A percentile compares a stretch with the other conserved stretches of the same genome.
Conservation (phyloP, 805 yeast genomes). For the Candida pseudofarinosa region DNA sequence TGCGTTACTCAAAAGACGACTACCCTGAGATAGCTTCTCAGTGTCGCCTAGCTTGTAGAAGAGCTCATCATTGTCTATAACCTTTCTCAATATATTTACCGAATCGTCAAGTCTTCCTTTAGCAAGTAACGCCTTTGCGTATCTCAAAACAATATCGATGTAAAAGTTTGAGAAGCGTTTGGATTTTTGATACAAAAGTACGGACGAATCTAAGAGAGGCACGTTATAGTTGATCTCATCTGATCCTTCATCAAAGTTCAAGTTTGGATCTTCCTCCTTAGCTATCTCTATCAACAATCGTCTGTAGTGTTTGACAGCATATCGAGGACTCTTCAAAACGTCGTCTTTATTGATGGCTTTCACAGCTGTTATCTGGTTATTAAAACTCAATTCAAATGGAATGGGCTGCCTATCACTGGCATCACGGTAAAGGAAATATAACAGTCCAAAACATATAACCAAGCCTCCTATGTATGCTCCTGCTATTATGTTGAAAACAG, state of each 20-base stretch:
- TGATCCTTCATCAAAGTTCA: constrained; percentile 22
- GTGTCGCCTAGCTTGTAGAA: constrained; percentile 38
- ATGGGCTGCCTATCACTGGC: constrained; percentile 37
- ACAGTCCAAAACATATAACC: constrained; percentile 34
- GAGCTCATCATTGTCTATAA: constrained; percentile 33
- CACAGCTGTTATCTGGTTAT: constrained; percentile 32
- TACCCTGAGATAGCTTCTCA: constrained; percentile 37
- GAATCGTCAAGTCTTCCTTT: constrained; percentile 34
- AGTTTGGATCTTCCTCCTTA: constrained; percentile 18
- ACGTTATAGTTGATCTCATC: constrained; percentile 24
- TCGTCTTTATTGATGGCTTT: constrained; percentile 44
- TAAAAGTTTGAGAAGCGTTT: constrained; percentile 36
- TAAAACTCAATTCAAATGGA: constrained; percentile 34
- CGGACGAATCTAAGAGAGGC: constrained; percentile 30
- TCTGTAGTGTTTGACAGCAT: constrained; percentile 41
- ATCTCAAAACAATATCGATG: constrained; percentile 38
- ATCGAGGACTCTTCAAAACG: constrained; percentile 36
- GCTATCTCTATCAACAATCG: constrained; percentile 34
- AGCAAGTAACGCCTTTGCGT: constrained; percentile 38
- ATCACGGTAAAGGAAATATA: constrained; percentile 36
- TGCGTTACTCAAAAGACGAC: constrained; percentile 31
- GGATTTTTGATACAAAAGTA: constrained; percentile 26
- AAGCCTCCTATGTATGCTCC: constrained; percentile 43
- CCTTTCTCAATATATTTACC: constrained; percentile 20
- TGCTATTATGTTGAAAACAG: constrained; percentile 32